phyloP scores from a whole-genome alignment of 352 stramenopile genomes.

The Pythium phragmitis region DNA sequence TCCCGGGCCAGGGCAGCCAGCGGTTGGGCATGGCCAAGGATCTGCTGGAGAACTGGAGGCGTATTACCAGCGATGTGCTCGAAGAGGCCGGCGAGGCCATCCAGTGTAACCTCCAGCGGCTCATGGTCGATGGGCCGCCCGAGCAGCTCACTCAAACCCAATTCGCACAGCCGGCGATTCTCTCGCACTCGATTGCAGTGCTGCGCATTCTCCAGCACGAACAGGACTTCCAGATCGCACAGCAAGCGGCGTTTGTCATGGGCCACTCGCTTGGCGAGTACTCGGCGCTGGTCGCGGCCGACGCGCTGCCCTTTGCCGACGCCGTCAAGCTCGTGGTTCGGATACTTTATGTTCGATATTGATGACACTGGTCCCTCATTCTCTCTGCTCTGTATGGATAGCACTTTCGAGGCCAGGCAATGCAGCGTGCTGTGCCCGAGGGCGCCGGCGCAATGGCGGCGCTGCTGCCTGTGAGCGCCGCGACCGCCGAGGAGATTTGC shows the following conservation, averaged over 20 bases:
- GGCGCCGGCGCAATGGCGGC: constrained; percentile 74
- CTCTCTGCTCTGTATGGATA: constrained; percentile 7
- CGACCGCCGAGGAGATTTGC: constrained; percentile 61
- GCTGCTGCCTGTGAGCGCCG: constrained; percentile 58
- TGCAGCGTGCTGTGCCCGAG: constrained; percentile 58
- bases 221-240: constrained; percentile 34
- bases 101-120: constrained; percentile 44
- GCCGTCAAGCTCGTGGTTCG: constrained; percentile 64
- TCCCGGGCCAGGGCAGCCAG: constrained; percentile 85
- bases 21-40: constrained; percentile 76
- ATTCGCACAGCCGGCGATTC: constrained; percentile 76
- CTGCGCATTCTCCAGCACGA: constrained; percentile 74
- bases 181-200: constrained; percentile 75
- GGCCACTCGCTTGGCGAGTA: constrained; percentile 89
- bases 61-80: constrained; percentile 49
- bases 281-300: constrained; percentile 74
- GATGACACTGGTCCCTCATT: neutral
- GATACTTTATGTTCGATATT: neutral
- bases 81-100: constrained; percentile 80
- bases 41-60: constrained; percentile 69
- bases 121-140: constrained; percentile 62
- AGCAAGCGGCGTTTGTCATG: constrained; percentile 42
- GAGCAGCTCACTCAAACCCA: constrained; percentile 69
- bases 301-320: constrained; percentile 62
- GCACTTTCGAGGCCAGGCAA: constrained; percentile 66